These are phyloP conservation scores for Letharia lupina DNA, from an alignment of 495 filamentous ascomycete genomes.

Conservation along the genomic window DNA sequence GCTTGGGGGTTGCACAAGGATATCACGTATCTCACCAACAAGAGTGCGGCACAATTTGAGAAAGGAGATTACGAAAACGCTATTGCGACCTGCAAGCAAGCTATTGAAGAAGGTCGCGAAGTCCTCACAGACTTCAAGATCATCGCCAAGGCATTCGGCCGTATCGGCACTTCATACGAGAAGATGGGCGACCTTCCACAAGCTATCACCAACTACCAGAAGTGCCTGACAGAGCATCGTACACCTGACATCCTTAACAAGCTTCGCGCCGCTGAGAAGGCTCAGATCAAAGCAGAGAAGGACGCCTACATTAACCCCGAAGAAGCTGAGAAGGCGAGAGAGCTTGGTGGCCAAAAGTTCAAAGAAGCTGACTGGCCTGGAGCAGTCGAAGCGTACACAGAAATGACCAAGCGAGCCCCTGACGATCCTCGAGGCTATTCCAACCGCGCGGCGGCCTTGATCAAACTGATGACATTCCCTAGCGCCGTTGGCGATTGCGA, in stretches of 20 bases:
- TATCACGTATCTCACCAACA: slow-evolving; percentile 94
- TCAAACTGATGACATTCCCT: slow-evolving; percentile 94
- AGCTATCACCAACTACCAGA: slow-evolving; percentile 86
- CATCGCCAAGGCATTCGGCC: slow-evolving; percentile 88
- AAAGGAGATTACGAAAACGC: slow-evolving; percentile 85
- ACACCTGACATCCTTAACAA: slow-evolving; percentile 90
- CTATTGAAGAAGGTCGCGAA: slow-evolving; percentile 78
- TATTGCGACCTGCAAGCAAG: slow-evolving; percentile 78
- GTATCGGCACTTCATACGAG: slow-evolving; percentile 85
- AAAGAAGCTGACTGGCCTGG: slow-evolving; percentile 94
- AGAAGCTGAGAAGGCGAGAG: slow-evolving; percentile 91
- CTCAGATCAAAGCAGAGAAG: slow-evolving; percentile 67
- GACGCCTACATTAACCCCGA: slow-evolving; percentile 79
- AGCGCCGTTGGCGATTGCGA: slow-evolving; percentile 90
- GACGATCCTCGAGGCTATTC: slow-evolving; percentile 91
- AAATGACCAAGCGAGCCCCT: slow-evolving; percentile 95
- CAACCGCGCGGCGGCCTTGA: slow-evolving; percentile 92
- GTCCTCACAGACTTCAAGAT: slow-evolving; percentile 92
- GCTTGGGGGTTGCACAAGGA: slow-evolving; percentile 95
- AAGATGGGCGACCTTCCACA: slow-evolving; percentile 70
- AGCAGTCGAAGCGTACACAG: slow-evolving; percentile 87
- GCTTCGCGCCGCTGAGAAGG: slow-evolving; percentile 86
- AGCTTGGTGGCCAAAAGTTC: slow-evolving; percentile 91
- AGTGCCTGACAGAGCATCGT: slow-evolving; percentile 90
- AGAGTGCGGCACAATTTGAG: slow-evolving; percentile 89